Evolutionary conservation across 805 yeast genomes (phyloP).

Genomic region (Ogataea parapolymorpha): DNA sequence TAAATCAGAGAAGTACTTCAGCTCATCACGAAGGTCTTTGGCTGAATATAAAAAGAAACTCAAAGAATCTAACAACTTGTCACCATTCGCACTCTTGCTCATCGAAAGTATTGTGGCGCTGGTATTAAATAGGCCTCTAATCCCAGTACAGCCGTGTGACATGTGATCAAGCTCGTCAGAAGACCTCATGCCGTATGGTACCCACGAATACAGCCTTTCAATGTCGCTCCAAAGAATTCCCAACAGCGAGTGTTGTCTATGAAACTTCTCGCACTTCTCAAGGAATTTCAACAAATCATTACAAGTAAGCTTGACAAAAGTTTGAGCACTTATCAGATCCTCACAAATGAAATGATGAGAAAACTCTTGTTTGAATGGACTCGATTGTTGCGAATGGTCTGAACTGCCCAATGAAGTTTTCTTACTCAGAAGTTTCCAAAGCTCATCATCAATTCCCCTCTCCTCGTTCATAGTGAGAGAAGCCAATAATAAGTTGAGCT

Average conservation of each 20-base stretch:
- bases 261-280: neutral
- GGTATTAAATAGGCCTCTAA: too few relatives aligned
- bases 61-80: neutral
- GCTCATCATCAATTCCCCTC: conserved; percentile 18
- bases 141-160: too few relatives aligned
- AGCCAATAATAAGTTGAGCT: neutral
- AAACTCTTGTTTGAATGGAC: too few relatives aligned
- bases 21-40: neutral
- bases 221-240: too few relatives aligned
- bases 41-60: neutral
- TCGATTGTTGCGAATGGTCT: too few relatives aligned
- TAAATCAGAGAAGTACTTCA: neutral
- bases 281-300: neutral
- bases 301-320: neutral
- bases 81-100: neutral
- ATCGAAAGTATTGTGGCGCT: neutral
- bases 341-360: neutral
- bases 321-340: neutral
- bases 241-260: neutral
- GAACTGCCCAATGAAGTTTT: neutral
- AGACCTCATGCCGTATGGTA: too few relatives aligned
- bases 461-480: neutral
- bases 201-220: too few relatives aligned
- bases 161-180: too few relatives aligned
- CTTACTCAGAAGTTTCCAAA: conserved; percentile 20